A percentile compares a stretch with the other conserved stretches of the same genome.
phyloP scores from a whole-genome alignment of 1,139 yeast species.

The Meyerozyma athensensis region DNA sequence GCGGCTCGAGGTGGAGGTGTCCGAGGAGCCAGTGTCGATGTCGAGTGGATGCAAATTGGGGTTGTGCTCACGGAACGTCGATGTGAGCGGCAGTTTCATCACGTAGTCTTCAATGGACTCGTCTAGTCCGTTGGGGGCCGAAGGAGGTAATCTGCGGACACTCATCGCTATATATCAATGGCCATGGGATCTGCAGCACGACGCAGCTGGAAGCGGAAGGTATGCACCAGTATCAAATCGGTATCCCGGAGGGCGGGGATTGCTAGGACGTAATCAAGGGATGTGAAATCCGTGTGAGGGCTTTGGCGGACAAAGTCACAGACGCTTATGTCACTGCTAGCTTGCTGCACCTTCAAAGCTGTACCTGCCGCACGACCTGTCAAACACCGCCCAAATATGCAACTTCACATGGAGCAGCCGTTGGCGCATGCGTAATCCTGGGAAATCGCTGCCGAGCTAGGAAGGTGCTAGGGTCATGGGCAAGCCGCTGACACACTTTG shows the following conservation, averaged over 20 bases:
- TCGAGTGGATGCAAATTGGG: slow-evolving; percentile 2
- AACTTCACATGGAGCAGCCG: background rate
- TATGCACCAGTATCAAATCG: no score
- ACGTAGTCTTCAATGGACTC: background rate
- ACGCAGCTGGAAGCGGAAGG: no score
- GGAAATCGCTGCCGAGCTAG: no score
- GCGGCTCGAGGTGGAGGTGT: background rate
- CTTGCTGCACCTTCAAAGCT: background rate
- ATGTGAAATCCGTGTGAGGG: no score
- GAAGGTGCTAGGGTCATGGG: no score
- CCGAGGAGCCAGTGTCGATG: background rate
- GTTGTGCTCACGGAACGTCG: slow-evolving; percentile 1
- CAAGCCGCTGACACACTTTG: no score
- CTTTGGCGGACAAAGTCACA: background rate
- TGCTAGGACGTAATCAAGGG: no score
- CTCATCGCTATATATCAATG: background rate
- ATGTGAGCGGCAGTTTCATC: background rate
- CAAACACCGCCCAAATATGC: slow-evolving; percentile 2
- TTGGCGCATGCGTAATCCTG: background rate
- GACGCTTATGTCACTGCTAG: background rate
- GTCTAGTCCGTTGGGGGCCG: background rate
- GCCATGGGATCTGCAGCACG: no score
- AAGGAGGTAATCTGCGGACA: background rate
- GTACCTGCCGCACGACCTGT: slow-evolving; percentile 4
- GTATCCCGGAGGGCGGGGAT: no score